phyloP scores from a whole-genome alignment of 2,329 filamentous ascomycete genomes.

The Fonsecaea nubica region DNA sequence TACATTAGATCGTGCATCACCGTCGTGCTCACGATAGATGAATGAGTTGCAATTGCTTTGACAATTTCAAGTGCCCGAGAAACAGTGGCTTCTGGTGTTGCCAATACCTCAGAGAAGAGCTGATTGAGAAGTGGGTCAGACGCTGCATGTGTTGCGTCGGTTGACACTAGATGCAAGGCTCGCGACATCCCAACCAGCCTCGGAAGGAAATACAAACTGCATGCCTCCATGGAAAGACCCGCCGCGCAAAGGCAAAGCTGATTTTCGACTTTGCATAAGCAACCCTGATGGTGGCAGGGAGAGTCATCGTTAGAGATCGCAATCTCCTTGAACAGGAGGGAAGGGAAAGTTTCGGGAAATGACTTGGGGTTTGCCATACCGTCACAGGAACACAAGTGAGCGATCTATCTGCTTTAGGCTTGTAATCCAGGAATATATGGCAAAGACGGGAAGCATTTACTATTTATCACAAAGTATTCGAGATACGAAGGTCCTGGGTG shows the following conservation, averaged over 20 bases:
- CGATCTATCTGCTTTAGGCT: too few relatives aligned
- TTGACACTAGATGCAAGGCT: conserved; percentile 69
- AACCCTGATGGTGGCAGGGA: conserved; percentile 61
- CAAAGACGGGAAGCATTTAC: too few relatives aligned
- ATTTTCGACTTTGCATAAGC: conserved; percentile 62
- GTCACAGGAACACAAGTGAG: too few relatives aligned
- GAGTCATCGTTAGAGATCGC: conserved; percentile 58
- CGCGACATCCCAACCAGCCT: conserved; percentile 67
- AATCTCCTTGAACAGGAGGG: conserved; percentile 37
- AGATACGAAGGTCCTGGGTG: too few relatives aligned
- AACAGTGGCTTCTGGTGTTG: conserved; percentile 59
- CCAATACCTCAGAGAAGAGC: conserved; percentile 71
- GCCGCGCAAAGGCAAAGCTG: conserved; percentile 73
- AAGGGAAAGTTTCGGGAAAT: conserved; percentile 45
- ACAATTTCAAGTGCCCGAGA: conserved; percentile 71
- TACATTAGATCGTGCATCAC: conserved; percentile 33
- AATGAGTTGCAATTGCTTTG: conserved; percentile 69
- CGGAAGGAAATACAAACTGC: conserved; percentile 71
- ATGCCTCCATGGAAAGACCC: conserved; percentile 74
- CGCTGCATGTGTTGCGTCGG: conserved; percentile 63
- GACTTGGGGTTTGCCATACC: too few relatives aligned
- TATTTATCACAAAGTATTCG: too few relatives aligned
- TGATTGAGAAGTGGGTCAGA: conserved; percentile 56
- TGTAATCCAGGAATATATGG: too few relatives aligned
- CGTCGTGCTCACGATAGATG: conserved; percentile 55